These are phyloP conservation scores for Aspergillus sp. DNA, from an alignment of 2,329 filamentous ascomycete species.

Conservation along the genomic window DNA sequence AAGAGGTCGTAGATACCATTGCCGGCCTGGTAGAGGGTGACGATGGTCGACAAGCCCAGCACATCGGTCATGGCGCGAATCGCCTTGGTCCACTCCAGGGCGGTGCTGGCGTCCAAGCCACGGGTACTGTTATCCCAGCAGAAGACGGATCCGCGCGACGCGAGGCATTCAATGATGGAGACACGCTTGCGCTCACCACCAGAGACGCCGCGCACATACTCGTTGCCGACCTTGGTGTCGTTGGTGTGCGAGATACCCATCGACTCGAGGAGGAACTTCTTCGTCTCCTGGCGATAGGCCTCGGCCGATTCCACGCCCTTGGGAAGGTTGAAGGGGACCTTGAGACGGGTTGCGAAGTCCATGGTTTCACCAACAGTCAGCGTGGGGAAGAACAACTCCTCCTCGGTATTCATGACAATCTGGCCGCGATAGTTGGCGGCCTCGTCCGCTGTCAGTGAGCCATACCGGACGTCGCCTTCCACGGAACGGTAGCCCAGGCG, in stretches of 20 bases:
- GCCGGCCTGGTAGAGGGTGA: slow-evolving; percentile 68
- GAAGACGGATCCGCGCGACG: slow-evolving; percentile 57
- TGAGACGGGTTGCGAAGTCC: slow-evolving; percentile 57
- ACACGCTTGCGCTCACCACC: slow-evolving; percentile 70
- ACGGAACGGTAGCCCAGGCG: slow-evolving; percentile 53
- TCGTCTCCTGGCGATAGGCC: slow-evolving; percentile 48
- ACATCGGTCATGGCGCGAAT: slow-evolving; percentile 65
- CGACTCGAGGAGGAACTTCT: slow-evolving; percentile 57
- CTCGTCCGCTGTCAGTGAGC: slow-evolving; percentile 43
- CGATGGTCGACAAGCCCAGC: slow-evolving; percentile 58
- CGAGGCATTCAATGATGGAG: slow-evolving; percentile 64
- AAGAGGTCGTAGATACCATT: slow-evolving; percentile 69
- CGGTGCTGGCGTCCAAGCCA: slow-evolving; percentile 65
- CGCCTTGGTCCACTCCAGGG: slow-evolving; percentile 60
- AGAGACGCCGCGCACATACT: slow-evolving; percentile 64
- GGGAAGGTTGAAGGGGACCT: slow-evolving; percentile 52
- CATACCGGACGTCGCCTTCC: slow-evolving; percentile 59
- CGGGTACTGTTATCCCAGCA: slow-evolving; percentile 69
- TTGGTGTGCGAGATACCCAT: slow-evolving; percentile 60
- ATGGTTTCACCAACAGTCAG: slow-evolving; percentile 54
- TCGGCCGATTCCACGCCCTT: slow-evolving; percentile 43
- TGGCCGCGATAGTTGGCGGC: slow-evolving; percentile 53
- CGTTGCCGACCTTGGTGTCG: slow-evolving; percentile 67
- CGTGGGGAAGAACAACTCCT: slow-evolving; percentile 52
- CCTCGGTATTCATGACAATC: slow-evolving; percentile 57